A percentile compares a stretch with the other conserved stretches of the same genome.
phyloP scores from a whole-genome alignment of 306 rosid species.

The Malus fusca region DNA sequence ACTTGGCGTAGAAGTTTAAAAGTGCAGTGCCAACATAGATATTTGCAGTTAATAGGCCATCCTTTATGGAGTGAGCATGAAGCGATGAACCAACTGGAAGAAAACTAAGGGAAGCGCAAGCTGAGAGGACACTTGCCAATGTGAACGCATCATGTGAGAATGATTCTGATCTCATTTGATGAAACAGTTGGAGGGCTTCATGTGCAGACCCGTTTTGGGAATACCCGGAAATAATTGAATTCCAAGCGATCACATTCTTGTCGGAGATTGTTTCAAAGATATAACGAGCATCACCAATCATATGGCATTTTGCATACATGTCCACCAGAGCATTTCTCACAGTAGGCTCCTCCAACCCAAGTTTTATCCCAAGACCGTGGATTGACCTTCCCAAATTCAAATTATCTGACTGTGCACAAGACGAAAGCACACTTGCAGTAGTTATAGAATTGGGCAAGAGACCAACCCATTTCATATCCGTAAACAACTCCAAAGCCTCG shows the following conservation, averaged over 20 bases:
- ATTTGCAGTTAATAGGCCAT: constrained; percentile 35
- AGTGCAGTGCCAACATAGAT: constrained; percentile 63
- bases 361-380: constrained; percentile 48
- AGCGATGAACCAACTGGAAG: constrained; percentile 52
- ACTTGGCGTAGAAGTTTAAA: constrained; percentile 67
- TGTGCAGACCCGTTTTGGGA: constrained; percentile 41
- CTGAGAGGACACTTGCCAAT: constrained; percentile 51
- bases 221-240: constrained; percentile 64
- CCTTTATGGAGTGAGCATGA: constrained; percentile 48
- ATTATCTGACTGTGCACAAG: constrained; percentile 49
- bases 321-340: constrained; percentile 62
- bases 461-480: constrained; percentile 26
- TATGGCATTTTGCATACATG: constrained; percentile 62
- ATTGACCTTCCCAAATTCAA: constrained; percentile 38
- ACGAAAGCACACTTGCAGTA: constrained; percentile 55
- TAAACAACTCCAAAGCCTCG: constrained; percentile 47
- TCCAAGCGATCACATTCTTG: constrained; percentile 64
- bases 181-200: constrained; percentile 54
- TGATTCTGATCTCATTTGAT: constrained; percentile 41
- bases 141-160: constrained; percentile 55
- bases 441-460: constrained; percentile 59
- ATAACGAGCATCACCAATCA: constrained; percentile 31
- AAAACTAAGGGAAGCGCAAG: constrained; percentile 56
- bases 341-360: constrained; percentile 34
- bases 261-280: constrained; percentile 40